A percentile compares a stretch with the other conserved stretches of the same genome.
These are phyloP conservation scores for Carallia brachiata DNA, from an alignment of 345 rosid species.

Conservation along the genomic window DNA sequence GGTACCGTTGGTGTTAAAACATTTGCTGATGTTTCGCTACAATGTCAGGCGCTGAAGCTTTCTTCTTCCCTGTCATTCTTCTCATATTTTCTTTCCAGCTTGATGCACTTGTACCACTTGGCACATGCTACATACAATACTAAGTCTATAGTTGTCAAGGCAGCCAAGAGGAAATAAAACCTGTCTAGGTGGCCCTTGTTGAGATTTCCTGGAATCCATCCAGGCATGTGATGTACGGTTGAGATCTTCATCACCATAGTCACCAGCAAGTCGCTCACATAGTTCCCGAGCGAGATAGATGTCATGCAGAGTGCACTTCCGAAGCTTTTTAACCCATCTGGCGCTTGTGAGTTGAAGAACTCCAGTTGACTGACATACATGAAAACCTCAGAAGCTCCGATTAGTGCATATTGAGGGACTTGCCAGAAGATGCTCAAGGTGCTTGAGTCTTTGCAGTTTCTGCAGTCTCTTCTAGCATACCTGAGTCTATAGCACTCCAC, in stretches of 20 bases:
- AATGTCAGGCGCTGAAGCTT: neutral
- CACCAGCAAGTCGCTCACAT: slow-evolving; percentile 92
- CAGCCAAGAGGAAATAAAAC: slow-evolving; percentile 90
- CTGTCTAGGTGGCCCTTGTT: slow-evolving; percentile 95
- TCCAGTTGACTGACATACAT: slow-evolving; percentile 97
- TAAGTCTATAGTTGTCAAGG: slow-evolving; percentile 61
- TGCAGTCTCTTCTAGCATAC: slow-evolving; percentile 63
- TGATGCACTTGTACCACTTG: slow-evolving; percentile 76
- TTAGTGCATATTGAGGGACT: slow-evolving; percentile 84
- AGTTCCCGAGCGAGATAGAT: slow-evolving; percentile 94
- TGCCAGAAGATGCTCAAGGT: slow-evolving; percentile 97
- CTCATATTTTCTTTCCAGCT: slow-evolving; percentile 54
- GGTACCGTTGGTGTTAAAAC: slow-evolving; percentile 11
- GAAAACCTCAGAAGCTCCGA: slow-evolving; percentile 98
- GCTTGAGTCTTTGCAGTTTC: slow-evolving; percentile 84
- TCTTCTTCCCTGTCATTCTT: slow-evolving; percentile 21
- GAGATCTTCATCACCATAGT: slow-evolving; percentile 96
- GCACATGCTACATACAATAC: slow-evolving; percentile 70
- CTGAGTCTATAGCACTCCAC: slow-evolving; percentile 82
- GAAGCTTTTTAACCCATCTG: slow-evolving; percentile 89
- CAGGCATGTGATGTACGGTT: slow-evolving; percentile 78
- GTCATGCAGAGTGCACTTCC: slow-evolving; percentile 97
- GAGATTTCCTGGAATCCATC: slow-evolving; percentile 96
- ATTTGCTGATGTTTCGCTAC: slow-evolving; percentile 4
- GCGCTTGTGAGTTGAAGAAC: slow-evolving; percentile 96